These are phyloP conservation scores for Cystobasidium ongulense DNA, from an alignment of 768 basidiomycete species.

Conservation along the genomic window DNA sequence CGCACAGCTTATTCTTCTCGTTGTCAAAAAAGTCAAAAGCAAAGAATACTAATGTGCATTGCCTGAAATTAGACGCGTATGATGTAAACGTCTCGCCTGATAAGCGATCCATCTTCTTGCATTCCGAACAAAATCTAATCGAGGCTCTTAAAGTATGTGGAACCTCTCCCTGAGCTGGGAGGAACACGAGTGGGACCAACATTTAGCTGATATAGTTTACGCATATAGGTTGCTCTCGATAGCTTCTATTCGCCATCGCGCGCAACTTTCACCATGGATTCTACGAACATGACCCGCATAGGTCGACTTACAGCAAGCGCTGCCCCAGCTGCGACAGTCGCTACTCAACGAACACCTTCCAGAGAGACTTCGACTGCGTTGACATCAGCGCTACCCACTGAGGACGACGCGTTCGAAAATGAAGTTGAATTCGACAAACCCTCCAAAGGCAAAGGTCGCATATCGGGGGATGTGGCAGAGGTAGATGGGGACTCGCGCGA, in stretches of 20 bases:
- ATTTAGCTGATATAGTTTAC: not conserved
- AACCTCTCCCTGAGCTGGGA: not conserved
- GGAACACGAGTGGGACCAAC: not conserved
- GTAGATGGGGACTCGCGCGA: no score
- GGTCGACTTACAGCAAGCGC: not conserved
- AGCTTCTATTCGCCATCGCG: slow-evolving; percentile 59
- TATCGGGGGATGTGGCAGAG: not conserved
- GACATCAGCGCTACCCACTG: not conserved
- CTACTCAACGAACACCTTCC: not conserved
- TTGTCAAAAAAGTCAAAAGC: not conserved
- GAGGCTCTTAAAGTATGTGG: slow-evolving; percentile 61
- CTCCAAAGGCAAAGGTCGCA: not conserved
- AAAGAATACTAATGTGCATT: not conserved
- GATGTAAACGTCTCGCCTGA: slow-evolving; percentile 96
- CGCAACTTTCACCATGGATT: slow-evolving; percentile 60
- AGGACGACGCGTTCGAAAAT: no score
- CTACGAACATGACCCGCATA: slow-evolving; percentile 15
- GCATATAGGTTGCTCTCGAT: slow-evolving; percentile 59
- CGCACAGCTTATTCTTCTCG: slow-evolving; percentile 37
- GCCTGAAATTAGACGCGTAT: slow-evolving; percentile 54
- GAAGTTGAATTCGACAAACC: not conserved
- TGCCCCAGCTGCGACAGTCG: not conserved
- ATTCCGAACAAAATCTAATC: slow-evolving; percentile 73
- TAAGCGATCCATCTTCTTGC: slow-evolving; percentile 87
- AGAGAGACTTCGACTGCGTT: not conserved